Evolutionary conservation across 345 rosid genomes (phyloP).

Genomic region (Populus alba): DNA sequence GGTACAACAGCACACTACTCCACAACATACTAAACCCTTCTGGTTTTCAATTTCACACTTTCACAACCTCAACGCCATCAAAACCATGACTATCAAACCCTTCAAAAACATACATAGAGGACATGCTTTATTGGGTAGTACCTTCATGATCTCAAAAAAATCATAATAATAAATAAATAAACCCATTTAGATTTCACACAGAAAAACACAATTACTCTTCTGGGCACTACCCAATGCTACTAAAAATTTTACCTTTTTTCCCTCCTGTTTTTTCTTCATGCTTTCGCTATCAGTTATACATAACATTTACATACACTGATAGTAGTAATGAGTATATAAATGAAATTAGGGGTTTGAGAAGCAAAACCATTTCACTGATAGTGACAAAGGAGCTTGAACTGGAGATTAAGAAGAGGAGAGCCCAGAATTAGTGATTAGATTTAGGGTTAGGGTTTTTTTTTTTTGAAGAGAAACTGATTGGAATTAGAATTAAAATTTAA

Average conservation of each 20-base stretch:
- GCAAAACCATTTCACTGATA: constrained; percentile 21
- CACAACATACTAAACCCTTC: background rate
- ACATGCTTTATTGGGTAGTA: background rate
- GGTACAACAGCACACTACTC: background rate
- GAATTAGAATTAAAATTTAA: background rate
- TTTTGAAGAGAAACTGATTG: background rate
- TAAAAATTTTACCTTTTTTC: background rate
- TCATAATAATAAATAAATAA: too few species aligned
- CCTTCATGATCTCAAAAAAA: background rate
- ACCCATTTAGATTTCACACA: background rate
- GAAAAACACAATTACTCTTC: background rate
- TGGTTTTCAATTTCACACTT: background rate
- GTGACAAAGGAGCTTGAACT: background rate
- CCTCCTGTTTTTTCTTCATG: background rate
- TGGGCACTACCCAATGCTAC: background rate
- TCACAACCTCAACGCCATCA: background rate
- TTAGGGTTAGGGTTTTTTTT: background rate
- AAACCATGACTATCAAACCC: background rate
- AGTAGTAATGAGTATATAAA: background rate
- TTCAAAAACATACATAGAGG: background rate
- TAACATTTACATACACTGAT: background rate
- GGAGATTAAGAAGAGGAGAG: background rate
- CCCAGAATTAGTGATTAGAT: background rate
- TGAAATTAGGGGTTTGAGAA: constrained; percentile 5
- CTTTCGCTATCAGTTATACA: background rate